These are phyloP conservation scores for Cyclostephanos invisitatus DNA, from an alignment of 108 stramenopile species.

Conservation along the genomic window DNA sequence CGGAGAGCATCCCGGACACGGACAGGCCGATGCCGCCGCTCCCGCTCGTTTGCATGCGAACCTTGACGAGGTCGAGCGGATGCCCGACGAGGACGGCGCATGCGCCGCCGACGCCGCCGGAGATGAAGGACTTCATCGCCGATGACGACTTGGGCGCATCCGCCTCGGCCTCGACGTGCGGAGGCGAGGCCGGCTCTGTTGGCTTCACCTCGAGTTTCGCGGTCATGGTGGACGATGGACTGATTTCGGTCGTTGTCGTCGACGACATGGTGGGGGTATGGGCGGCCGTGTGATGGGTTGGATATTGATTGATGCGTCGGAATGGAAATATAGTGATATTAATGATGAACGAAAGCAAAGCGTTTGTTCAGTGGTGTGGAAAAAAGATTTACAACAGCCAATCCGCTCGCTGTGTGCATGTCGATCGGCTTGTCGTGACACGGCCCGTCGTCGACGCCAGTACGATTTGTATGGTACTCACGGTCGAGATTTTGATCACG, in stretches of 20 bases:
- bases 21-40: constrained; percentile 37
- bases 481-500: no score
- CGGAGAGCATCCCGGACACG: constrained; percentile 65
- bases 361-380: no score
- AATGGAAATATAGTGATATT: no score
- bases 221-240: constrained; percentile 8
- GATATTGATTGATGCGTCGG: constrained; percentile 9
- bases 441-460: no score
- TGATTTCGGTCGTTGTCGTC: constrained; percentile 34
- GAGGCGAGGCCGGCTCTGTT: constrained; percentile 1
- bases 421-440: neutral
- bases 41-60: constrained; percentile 67
- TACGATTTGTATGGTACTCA: no score
- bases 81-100: constrained; percentile 75
- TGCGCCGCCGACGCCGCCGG: constrained; percentile 80
- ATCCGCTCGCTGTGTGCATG: no score
- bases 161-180: constrained; percentile 6
- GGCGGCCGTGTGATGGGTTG: neutral
- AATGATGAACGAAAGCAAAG: no score
- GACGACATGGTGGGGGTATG: constrained; percentile 1
- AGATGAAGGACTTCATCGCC: constrained; percentile 70
- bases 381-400: no score
- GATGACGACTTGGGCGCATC: neutral
- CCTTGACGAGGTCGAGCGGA: constrained; percentile 79
- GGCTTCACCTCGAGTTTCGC: constrained; percentile 22